phyloP scores from a whole-genome alignment of 345 rosid genomes.

The Raphanus sativus region DNA sequence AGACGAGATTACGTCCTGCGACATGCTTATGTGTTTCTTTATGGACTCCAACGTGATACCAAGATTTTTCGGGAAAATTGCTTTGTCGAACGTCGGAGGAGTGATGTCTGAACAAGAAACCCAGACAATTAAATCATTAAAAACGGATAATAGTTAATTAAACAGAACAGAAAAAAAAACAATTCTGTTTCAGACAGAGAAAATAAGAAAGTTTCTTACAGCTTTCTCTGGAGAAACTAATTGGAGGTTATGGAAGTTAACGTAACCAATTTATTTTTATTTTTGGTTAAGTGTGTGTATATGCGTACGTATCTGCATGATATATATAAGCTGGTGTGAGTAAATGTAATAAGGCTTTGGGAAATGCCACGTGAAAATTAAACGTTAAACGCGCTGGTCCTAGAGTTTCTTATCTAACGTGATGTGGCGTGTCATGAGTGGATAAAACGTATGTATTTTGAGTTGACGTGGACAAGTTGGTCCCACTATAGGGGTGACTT shows the following conservation, averaged over 20 bases:
- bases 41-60: slow-evolving; percentile 5
- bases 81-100: slow-evolving; percentile 23
- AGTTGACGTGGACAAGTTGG: slow-evolving; percentile 34
- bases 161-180: neutral
- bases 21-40: slow-evolving; percentile 22
- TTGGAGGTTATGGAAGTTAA: slow-evolving; percentile 34
- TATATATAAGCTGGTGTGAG: neutral
- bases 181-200: slow-evolving; percentile 19
- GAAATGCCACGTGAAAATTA: slow-evolving; percentile 30
- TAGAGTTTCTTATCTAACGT: slow-evolving; percentile 18
- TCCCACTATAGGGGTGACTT: slow-evolving; percentile 37
- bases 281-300: slow-evolving; percentile 30
- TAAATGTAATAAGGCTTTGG: neutral
- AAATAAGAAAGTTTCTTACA: slow-evolving; percentile 27
- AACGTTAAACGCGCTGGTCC: slow-evolving; percentile 37
- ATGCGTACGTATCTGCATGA: slow-evolving; percentile 3
- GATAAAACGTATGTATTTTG: neutral
- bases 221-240: slow-evolving; percentile 34
- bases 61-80: neutral
- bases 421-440: slow-evolving; percentile 11
- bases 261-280: slow-evolving; percentile 30
- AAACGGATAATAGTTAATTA: slow-evolving; percentile 1
- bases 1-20: slow-evolving; percentile 39
- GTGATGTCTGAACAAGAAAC: slow-evolving; percentile 31
- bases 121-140: slow-evolving; percentile 15